Evolutionary conservation across 2,329 filamentous ascomycete genomes (phyloP), one percentile per base, ranked within the genome.

Genomic region (Talaromyces marneffei): DNA sequence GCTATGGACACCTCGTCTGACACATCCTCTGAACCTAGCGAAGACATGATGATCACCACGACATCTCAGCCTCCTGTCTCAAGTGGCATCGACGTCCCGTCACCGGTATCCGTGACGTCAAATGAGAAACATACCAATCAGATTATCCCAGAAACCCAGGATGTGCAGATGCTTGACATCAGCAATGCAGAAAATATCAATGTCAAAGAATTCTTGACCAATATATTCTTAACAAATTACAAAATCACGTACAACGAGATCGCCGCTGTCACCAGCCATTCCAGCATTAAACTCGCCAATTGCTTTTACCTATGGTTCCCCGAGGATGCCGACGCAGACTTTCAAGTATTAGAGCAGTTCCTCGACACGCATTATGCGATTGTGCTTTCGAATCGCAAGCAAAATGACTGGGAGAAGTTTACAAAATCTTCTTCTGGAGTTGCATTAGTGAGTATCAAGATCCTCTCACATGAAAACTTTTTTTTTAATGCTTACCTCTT

Each of bases 221-320:
- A 1, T 25, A 62, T 2, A 69, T 69, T 57, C 62, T 27, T 40
- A 3, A 18, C 2, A 8, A 29, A 14, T 16, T 62, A 55, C 42
- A 50, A 65, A 0, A 68, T 76, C n/a, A 69, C 66, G 0, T 70
- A 72, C 57, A 57, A 71, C 5, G 62, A 68, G 3, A 61, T 77
- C 18, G 67, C 68, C 29, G 59, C 63, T 14, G 63, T 71, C 1
- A 66, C 67, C 37, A 62, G 50, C 7, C 31, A 52, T 1, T 63
- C 61, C 4, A 67, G 67, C n/a, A 44, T 54, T 2, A 63, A 63
- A 12, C 29, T 44, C 1, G 67, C 69, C 3, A 66, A 68, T 8
- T 66, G 66, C 7, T 75, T 77, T 40, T 77, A 73, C 62, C 60
- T 77, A 27, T 66, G 70, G 61, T 75, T 71, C 48, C 75, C 74